A percentile compares a stretch with the other conserved stretches of the same genome.
phyloP scores from a whole-genome alignment of 345 rosid genomes.

The Anastatica hierochuntica region DNA sequence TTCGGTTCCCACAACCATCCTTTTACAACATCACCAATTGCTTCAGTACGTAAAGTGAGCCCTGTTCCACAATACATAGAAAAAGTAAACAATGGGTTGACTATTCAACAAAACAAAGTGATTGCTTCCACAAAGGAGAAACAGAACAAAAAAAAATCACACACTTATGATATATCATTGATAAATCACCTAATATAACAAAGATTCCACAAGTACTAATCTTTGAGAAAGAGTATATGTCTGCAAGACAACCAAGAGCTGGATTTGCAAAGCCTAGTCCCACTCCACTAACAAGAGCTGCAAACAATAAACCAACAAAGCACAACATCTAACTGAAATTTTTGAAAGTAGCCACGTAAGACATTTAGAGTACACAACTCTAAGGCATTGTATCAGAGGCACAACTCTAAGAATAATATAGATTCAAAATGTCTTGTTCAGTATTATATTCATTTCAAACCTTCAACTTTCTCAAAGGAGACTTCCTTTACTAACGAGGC shows the following conservation, averaged over 20 bases:
- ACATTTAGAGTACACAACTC: no score
- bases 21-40: slow-evolving; percentile 62
- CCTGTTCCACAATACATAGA: slow-evolving; percentile 33
- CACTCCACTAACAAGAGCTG: no score
- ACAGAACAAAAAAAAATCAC: not conserved
- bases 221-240: slow-evolving; percentile 58
- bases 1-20: no score
- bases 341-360: no score
- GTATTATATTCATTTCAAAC: slow-evolving; percentile 23
- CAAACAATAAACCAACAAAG: no score
- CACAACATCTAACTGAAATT: no score
- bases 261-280: no score
- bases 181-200: slow-evolving; percentile 56
- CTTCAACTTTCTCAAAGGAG: slow-evolving; percentile 70
- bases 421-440: no score
- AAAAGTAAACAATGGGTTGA: not conserved
- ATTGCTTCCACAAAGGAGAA: not conserved
- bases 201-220: slow-evolving; percentile 72
- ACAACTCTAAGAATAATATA: no score
- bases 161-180: not conserved
- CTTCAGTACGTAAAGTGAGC: slow-evolving; percentile 69
- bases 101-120: not conserved
- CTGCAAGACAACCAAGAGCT: slow-evolving; percentile 72
- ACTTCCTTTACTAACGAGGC: slow-evolving; percentile 77
- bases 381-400: no score